These are phyloP conservation scores for Brassica hybrid DNA, from an alignment of 441 rosid genomes.

Conservation along the genomic window DNA sequence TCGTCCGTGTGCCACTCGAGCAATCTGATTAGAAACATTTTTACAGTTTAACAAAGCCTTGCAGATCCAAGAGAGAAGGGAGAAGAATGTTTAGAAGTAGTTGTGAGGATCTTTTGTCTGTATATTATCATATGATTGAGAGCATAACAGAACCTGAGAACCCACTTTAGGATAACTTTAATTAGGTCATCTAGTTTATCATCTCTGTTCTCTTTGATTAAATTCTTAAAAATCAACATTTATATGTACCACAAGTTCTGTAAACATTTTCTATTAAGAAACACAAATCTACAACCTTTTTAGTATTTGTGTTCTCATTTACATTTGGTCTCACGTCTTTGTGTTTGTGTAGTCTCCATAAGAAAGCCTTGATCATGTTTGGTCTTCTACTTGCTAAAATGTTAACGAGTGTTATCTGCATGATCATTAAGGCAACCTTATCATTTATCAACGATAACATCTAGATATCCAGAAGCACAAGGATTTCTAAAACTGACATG, in stretches of 20 bases:
- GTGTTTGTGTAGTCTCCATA: too few species aligned
- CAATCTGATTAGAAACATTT: constrained; percentile 42
- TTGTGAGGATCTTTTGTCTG: constrained; percentile 37
- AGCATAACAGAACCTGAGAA: constrained; percentile 27
- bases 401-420: too few species aligned
- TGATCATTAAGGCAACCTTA: too few species aligned
- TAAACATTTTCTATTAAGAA: background rate
- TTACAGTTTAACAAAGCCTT: constrained; percentile 34
- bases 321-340: background rate
- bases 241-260: constrained; percentile 25
- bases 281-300: background rate
- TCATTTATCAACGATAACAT: too few species aligned
- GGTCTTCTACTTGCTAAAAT: too few species aligned
- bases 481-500: too few species aligned
- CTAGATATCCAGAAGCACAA: too few species aligned
- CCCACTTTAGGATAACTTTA: constrained; percentile 33
- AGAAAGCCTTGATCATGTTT: too few species aligned
- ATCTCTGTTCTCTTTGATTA: constrained; percentile 31
- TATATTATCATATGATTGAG: constrained; percentile 38
- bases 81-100: constrained; percentile 39
- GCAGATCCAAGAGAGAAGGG: constrained; percentile 20
- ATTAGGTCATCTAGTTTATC: constrained; percentile 34
- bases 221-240: constrained; percentile 20
- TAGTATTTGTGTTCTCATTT: background rate
- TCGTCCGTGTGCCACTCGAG: constrained; percentile 91